phyloP scores from a whole-genome alignment of 805 yeast species.

The Yarrowia phangngaensis region DNA sequence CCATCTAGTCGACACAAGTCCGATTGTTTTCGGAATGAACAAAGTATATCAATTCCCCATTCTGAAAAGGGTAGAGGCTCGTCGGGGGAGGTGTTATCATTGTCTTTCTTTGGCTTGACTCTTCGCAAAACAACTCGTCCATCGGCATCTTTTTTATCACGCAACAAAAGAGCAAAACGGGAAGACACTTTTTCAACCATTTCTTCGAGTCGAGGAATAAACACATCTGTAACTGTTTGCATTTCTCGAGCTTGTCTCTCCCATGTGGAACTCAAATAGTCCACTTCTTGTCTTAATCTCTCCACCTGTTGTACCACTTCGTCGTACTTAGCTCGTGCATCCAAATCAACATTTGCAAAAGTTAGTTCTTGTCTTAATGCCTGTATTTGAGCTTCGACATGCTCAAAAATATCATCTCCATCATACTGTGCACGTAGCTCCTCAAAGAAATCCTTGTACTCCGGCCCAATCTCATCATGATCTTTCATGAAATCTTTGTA shows the following conservation, averaged over 20 bases:
- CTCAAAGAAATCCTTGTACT: not conserved
- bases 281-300: not conserved
- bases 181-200: not conserved
- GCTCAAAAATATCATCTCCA: not conserved
- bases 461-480: not conserved
- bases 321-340: conserved; percentile 9
- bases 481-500: not conserved
- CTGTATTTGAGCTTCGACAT: not conserved
- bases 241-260: conserved; percentile 4
- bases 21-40: conserved; percentile 76
- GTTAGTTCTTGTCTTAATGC: not conserved
- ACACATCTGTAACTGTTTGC: not conserved
- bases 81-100: conserved; percentile 4
- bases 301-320: conserved; percentile 3
- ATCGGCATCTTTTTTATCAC: not conserved
- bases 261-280: not conserved
- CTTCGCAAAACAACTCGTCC: not conserved
- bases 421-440: not conserved
- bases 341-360: conserved; percentile 4
- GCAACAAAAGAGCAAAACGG: not conserved
- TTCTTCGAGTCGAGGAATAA: not conserved
- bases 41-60: conserved; percentile 82
- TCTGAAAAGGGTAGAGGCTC: conserved; percentile 45
- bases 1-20: conserved; percentile 68
- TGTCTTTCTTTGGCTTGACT: too few relatives aligned